Conservation (phyloP, 1,284 basidiomycete species). For the Entoloma clypeatum region DNA sequence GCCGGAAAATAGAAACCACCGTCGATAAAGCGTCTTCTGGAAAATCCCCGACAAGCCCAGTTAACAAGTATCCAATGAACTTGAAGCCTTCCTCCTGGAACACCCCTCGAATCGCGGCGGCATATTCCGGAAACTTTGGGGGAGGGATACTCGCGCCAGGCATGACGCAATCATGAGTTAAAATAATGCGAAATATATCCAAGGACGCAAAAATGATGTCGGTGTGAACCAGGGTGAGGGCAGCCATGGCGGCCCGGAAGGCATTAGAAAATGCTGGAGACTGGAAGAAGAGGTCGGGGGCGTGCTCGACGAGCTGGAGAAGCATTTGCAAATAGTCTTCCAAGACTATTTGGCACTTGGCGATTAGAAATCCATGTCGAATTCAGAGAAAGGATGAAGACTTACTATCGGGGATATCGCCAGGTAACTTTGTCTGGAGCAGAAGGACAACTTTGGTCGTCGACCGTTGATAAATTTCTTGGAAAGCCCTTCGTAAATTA, state of each 20-base stretch:
- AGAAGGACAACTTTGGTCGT: constrained; percentile 69
- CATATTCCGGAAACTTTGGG: constrained; percentile 64
- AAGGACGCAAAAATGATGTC: constrained; percentile 81
- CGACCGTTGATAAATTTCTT: constrained; percentile 69
- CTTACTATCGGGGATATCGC: constrained; percentile 76
- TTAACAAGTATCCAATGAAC: constrained; percentile 69
- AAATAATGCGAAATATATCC: constrained; percentile 73
- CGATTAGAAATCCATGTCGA: constrained; percentile 5
- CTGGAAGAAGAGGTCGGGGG: constrained; percentile 76
- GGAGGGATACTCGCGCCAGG: constrained; percentile 38
- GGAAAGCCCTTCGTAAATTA: constrained; percentile 52
- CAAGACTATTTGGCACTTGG: constrained; percentile 57
- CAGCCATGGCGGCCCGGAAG: constrained; percentile 72
- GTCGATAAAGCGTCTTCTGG: constrained; percentile 79
- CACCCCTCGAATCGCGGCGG: constrained; percentile 61
- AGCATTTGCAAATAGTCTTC: constrained; percentile 93
- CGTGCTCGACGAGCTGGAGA: constrained; percentile 61
- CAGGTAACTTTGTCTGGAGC: constrained; percentile 62
- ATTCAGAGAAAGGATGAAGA: constrained; percentile 30
- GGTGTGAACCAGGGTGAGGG: constrained; percentile 75
- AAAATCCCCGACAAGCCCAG: constrained; percentile 82
- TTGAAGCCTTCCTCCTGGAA: constrained; percentile 74
- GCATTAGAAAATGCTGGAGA: constrained; percentile 73
- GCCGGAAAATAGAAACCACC: constrained; percentile 77
- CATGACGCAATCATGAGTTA: constrained; percentile 68